phyloP scores from a whole-genome alignment of 352 stramenopile genomes.

The Phytophthora syringae region DNA sequence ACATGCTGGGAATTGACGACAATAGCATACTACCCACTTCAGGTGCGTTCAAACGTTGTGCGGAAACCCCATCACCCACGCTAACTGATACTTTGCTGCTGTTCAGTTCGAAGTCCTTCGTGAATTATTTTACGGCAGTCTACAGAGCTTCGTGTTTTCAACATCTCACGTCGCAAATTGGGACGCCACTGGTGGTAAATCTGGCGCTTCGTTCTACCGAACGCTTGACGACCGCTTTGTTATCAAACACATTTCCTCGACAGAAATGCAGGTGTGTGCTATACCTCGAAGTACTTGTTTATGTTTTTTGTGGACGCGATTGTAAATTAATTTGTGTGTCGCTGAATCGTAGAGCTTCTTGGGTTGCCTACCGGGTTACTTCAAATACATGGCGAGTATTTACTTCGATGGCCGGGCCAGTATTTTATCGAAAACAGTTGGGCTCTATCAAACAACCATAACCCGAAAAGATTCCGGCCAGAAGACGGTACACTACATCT shows the following conservation, averaged over 20 bases:
- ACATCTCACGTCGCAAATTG: conserved; percentile 87
- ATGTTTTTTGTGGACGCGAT: too few relatives aligned
- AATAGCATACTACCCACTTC: conserved; percentile 78
- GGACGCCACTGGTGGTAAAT: conserved; percentile 97
- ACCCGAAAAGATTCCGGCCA: conserved; percentile 92
- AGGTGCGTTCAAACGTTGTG: conserved; percentile 44
- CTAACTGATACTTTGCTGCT: conserved; percentile 9
- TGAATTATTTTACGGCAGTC: conserved; percentile 84
- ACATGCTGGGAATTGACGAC: conserved; percentile 78
- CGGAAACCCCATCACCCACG: not conserved
- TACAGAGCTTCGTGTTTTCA: conserved; percentile 78
- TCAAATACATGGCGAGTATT: conserved; percentile 97
- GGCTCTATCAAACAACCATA: conserved; percentile 97
- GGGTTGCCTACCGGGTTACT: conserved; percentile 90
- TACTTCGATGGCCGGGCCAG: conserved; percentile 96
- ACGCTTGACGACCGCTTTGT: conserved; percentile 97
- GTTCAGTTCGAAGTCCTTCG: conserved; percentile 93
- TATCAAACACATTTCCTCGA: conserved; percentile 98
- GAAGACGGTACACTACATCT: conserved; percentile 92
- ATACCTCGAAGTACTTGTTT: too few relatives aligned
- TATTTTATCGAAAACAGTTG: conserved; percentile 97
- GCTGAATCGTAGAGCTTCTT: conserved; percentile 69
- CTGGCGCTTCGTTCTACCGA: conserved; percentile 95
- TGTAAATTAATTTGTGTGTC: not conserved
- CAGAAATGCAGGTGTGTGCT: conserved; percentile 95